Base-by-base conservation (phyloP, 108 stramenopile genomes). In the Thalassiosira profunda region DNA sequence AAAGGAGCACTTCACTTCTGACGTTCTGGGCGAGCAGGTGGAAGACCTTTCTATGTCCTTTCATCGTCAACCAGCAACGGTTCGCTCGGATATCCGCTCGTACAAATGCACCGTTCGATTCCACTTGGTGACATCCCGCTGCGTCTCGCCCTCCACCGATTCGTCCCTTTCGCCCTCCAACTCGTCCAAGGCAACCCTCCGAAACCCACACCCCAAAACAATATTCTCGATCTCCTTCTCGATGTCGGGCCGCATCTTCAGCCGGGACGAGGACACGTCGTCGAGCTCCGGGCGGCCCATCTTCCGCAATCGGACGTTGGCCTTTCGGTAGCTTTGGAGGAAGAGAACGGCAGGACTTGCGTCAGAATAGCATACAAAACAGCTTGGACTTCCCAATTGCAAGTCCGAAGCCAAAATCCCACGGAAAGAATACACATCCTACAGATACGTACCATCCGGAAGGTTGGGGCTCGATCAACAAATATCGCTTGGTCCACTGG, bases 401-500 rank as follows among this genome's bases (percentile, higher is more conserved):
- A 2, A 11, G n/a, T 20, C 3, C 57, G 31, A 3, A 15, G 36
- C 14, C 24, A n/a, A 26, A 51, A 51, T 51, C 11, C 41, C 37
- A 6, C 26, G 18, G 41, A 36, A 12, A 26, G 12, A 40, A 15
- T 24, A 1, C 5, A 41, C 2, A 20, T 25, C 37, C 3, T 6
- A 21, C 11, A 8, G 7, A 26, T 15, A 67, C 78, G 59, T 26
- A 79, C 78, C 79, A 80, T 10, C 45, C 68, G 18, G 76, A 78
- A 34, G 75, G 79, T 40, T 85, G 84, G 0, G 84, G 84, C 53
- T 85, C 84, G 34, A 85, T 57, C 58, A 85, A 52, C 28, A 85
- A n/a, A 59, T 67, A 81, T 35, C 35, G 42, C 41, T 63, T 63
- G 18, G 84, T 81, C 74, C 66, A 72, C 15, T 43, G 20, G 41